Evolutionary conservation across 306 rosid species (phyloP), one percentile per base, ranked within the genome.

Genomic region (Abrus precatorius): DNA sequence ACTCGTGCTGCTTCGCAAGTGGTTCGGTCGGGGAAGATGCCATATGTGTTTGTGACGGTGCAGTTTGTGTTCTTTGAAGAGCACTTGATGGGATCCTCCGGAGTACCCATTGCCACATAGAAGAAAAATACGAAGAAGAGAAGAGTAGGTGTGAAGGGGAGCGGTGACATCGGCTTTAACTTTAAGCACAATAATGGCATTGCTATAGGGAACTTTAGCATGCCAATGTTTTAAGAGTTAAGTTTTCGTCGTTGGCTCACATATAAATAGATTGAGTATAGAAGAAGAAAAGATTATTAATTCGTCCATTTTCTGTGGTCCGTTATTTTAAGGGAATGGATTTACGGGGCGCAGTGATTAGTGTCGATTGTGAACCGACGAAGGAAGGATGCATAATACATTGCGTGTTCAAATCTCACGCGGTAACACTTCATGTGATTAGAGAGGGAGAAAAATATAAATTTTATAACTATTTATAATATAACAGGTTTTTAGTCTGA

Each of bases 41-140:
- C 98, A 10, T 86, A 87, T 38, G 90, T 48, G 82, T 93, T 93
- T 60, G 93, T 87, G 82, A 93, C 44, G 38, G 89, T 87, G 86
- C 98, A 93, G 59, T 74, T 82, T 59, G 76, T 73, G 70, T 84
- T 84, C 13, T 84, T 6, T 3, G 85, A 69, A 8, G 69, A 67
- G 52, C 98, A 91, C 60, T 84, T 75, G 53, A 93, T 77, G 29
- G 90, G 93, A 63, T 89, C 91, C 60, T 72, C 89, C 4, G 97
- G 92, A 20, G 60, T 76, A 54, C 56, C 67, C 10, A 83, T 7
- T 28, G 56, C 84, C 64, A 13, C 48, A 1, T 50, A 47, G 44
- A 79, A 47, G 44, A 79, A 9, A 29, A 72, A 29, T 3, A 89
- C 10, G 1, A 65, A 41, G 1, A 65, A 65, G 3, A 34, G 0